phyloP scores from a whole-genome alignment of 768 basidiomycete genomes.

The Hygrophoropsis aurantiaca region DNA sequence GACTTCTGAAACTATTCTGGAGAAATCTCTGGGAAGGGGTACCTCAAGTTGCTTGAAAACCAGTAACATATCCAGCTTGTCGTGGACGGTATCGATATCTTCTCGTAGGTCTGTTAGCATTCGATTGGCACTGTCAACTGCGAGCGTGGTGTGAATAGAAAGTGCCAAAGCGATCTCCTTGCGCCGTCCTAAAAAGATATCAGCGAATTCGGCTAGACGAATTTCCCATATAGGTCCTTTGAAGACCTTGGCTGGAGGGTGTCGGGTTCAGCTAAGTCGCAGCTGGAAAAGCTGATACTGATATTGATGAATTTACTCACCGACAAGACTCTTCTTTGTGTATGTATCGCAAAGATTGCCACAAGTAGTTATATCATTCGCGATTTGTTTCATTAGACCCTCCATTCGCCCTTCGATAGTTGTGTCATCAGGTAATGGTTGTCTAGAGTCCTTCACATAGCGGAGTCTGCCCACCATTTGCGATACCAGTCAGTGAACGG shows the following conservation, averaged over 20 bases:
- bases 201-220: slow-evolving; percentile 33
- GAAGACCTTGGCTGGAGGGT: slow-evolving; percentile 27
- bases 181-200: slow-evolving; percentile 34
- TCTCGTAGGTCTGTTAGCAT: slow-evolving; percentile 24
- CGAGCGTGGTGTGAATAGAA: slow-evolving; percentile 35
- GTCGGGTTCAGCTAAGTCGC: slow-evolving; percentile 2
- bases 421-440: slow-evolving; percentile 29
- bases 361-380: slow-evolving; percentile 41
- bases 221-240: slow-evolving; percentile 36
- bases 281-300: not conserved
- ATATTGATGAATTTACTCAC: slow-evolving; percentile 18
- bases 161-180: slow-evolving; percentile 37
- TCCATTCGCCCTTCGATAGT: slow-evolving; percentile 35
- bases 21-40: slow-evolving; percentile 38
- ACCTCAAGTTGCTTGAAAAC: slow-evolving; percentile 41
- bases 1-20: slow-evolving; percentile 35
- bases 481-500: not conserved
- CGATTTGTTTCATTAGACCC: slow-evolving; percentile 30
- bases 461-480: slow-evolving; percentile 23
- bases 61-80: slow-evolving; percentile 33
- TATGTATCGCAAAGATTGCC: slow-evolving; percentile 48
- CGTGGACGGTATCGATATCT: slow-evolving; percentile 20
- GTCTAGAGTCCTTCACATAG: slow-evolving; percentile 26
- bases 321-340: slow-evolving; percentile 41
- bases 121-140: slow-evolving; percentile 34